These are phyloP conservation scores for Penicillium hesseltinei DNA, from an alignment of 2,329 filamentous ascomycete species.

Conservation along the genomic window DNA sequence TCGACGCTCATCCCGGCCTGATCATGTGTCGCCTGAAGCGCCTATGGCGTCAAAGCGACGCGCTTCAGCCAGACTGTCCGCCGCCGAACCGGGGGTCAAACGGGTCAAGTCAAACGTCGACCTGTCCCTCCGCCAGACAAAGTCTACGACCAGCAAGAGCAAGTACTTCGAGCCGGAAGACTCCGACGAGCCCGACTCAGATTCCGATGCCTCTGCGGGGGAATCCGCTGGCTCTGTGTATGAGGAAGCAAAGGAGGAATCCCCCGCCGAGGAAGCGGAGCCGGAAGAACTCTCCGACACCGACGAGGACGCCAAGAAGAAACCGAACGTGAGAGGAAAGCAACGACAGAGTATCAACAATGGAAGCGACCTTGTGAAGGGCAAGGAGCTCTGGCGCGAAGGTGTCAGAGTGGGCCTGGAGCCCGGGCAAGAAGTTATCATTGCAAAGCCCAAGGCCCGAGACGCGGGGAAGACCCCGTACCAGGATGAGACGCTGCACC, in stretches of 20 bases:
- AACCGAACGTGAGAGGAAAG: constrained; percentile 7
- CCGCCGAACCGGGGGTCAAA: constrained; percentile 30
- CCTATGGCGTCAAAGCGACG: constrained; percentile 35
- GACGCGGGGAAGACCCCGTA: constrained; percentile 60
- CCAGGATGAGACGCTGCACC: constrained; percentile 57
- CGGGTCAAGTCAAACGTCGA: constrained; percentile 31
- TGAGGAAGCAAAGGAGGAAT: constrained; percentile 16
- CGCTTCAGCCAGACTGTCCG: constrained; percentile 34
- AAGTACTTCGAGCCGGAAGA: constrained; percentile 51
- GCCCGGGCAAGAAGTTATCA: constrained; percentile 60
- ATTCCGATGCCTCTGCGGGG: constrained; percentile 70
- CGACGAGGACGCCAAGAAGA: constrained; percentile 10
- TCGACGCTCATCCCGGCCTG: constrained; percentile 40
- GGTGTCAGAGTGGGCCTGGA: constrained; percentile 56
- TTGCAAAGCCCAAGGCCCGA: constrained; percentile 63
- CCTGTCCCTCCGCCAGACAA: constrained; percentile 20
- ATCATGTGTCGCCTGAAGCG: constrained; percentile 32
- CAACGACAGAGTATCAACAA: constrained; percentile 1
- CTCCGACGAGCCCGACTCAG: constrained; percentile 33
- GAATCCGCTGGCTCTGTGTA: constrained; percentile 61
- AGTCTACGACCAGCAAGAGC: constrained; percentile 49
- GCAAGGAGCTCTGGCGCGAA: constrained; percentile 56
- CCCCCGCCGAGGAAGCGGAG: constrained; percentile 12
- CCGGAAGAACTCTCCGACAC: constrained; percentile 21
- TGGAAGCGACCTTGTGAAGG: constrained; percentile 26